Conservation (phyloP, 257 asterid genomes). For the Solanum raphanifolium region DNA sequence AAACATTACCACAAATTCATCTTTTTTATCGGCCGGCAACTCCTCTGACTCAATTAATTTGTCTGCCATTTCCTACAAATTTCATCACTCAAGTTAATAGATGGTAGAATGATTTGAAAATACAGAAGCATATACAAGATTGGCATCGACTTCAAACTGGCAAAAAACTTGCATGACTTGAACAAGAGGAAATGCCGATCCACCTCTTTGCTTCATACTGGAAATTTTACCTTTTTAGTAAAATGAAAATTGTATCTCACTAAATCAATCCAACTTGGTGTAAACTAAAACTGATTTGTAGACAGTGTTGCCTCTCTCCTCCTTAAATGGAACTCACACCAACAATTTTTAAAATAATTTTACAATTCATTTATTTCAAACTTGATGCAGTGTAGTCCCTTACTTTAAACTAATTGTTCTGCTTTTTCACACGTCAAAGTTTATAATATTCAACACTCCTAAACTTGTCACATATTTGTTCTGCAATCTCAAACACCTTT, state of each 20-base stretch:
- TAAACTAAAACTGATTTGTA: background rate
- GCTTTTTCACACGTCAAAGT: background rate
- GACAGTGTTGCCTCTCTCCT: background rate
- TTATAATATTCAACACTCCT: background rate
- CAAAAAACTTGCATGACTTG: background rate
- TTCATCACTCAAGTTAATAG: background rate
- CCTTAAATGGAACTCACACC: background rate
- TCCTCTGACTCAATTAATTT: conserved; percentile 62
- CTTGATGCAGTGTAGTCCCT: background rate
- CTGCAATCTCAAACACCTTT: background rate
- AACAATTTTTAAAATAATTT: background rate
- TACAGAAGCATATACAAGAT: background rate
- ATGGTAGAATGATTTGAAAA: background rate
- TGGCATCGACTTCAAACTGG: background rate
- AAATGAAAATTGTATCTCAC: background rate
- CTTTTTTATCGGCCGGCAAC: conserved; percentile 56
- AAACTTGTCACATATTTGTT: background rate
- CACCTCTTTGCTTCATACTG: background rate
- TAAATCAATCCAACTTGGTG: background rate
- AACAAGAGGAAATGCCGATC: background rate
- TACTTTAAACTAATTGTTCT: background rate
- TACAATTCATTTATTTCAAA: background rate
- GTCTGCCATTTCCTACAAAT: conserved; percentile 55
- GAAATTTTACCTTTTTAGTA: background rate
- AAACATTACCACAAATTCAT: conserved; percentile 52